phyloP scores from a whole-genome alignment of 192 early-diverging fungal species.

The Gamsiella multidivaricata region DNA sequence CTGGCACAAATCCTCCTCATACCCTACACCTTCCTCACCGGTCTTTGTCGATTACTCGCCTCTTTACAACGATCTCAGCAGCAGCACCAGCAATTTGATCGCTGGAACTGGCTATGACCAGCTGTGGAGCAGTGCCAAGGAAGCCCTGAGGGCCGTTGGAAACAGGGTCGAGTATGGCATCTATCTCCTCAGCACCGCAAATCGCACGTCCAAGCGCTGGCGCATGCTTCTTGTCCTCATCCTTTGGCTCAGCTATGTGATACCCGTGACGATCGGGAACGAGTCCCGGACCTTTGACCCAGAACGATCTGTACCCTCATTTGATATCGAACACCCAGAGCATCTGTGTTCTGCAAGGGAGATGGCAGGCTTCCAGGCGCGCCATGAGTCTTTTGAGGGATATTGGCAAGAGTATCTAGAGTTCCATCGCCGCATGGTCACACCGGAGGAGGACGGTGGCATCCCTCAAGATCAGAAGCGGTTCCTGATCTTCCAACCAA shows the following conservation, averaged over 20 bases:
- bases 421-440: slow-evolving; percentile 35
- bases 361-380: slow-evolving; percentile 9
- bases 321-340: slow-evolving; percentile 41
- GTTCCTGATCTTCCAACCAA: slow-evolving; percentile 43
- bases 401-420: slow-evolving; percentile 51
- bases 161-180: slow-evolving; percentile 8
- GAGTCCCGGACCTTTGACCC: slow-evolving; percentile 40
- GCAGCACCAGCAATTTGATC: background rate
- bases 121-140: background rate
- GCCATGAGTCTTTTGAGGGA: slow-evolving; percentile 24
- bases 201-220: slow-evolving; percentile 34
- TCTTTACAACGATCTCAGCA: background rate
- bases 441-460: slow-evolving; percentile 29
- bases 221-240: slow-evolving; percentile 19
- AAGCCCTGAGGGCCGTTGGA: background rate
- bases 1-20: slow-evolving; percentile 13
- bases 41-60: slow-evolving; percentile 25
- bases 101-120: background rate
- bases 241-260: slow-evolving; percentile 34
- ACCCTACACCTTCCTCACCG: background rate
- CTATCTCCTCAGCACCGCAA: slow-evolving; percentile 23
- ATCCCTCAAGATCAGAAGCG: slow-evolving; percentile 23
- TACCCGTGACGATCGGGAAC: slow-evolving; percentile 35
- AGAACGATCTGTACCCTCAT: slow-evolving; percentile 12
- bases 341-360: slow-evolving; percentile 24